phyloP scores from a whole-genome alignment of 2,329 filamentous ascomycete genomes.

The Cladosporium colombiae region DNA sequence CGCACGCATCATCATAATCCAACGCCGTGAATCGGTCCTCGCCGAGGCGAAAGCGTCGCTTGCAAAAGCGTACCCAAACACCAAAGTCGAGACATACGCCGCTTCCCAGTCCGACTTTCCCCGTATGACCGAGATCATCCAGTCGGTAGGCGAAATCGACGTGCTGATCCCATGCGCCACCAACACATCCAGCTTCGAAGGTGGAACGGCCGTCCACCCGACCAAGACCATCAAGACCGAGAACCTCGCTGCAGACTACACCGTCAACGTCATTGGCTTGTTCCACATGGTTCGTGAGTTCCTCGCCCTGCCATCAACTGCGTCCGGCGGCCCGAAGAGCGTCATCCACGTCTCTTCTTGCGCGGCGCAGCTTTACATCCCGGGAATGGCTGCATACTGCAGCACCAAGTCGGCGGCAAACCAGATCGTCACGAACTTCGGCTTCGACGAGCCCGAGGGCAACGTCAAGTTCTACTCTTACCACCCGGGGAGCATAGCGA shows the following conservation, averaged over 20 bases:
- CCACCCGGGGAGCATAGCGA: conserved; percentile 15
- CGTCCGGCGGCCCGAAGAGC: conserved; percentile 31
- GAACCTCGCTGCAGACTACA: conserved; percentile 39
- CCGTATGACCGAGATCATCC: conserved; percentile 35
- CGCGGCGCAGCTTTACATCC: conserved; percentile 36
- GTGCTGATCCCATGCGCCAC: conserved; percentile 45
- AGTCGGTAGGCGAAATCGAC: conserved; percentile 39
- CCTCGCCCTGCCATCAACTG: conserved; percentile 34
- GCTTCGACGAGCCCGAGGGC: conserved; percentile 4
- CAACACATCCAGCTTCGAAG: conserved; percentile 26
- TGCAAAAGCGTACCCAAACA: conserved; percentile 35
- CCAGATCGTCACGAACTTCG: conserved; percentile 19
- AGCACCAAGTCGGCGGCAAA: conserved; percentile 17
- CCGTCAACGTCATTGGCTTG: conserved; percentile 38
- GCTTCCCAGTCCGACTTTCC: conserved; percentile 31
- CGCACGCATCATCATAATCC: conserved; percentile 27
- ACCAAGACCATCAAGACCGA: conserved; percentile 35
- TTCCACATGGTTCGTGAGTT: conserved; percentile 41
- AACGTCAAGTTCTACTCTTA: conserved; percentile 13
- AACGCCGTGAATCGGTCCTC: conserved; percentile 34
- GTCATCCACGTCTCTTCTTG: conserved; percentile 41
- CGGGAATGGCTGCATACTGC: conserved; percentile 13
- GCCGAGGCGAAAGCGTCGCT: conserved; percentile 42
- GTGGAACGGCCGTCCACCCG: conserved; percentile 30
- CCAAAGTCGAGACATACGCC: conserved; percentile 38